phyloP scores from a whole-genome alignment of 306 rosid species.

The Coriaria nepalensis region DNA sequence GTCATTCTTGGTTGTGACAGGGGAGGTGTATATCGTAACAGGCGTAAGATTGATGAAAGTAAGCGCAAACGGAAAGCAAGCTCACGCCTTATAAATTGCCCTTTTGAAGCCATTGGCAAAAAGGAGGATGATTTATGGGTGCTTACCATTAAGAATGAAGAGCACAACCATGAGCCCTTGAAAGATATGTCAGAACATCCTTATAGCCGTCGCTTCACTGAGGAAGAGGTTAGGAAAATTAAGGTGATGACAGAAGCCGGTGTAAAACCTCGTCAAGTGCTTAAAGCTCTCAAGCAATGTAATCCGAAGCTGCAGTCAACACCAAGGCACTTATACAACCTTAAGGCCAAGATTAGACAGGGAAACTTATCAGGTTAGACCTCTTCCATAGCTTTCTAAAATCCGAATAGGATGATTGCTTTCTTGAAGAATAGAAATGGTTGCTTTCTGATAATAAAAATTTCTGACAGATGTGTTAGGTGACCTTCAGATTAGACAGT shows the following conservation, averaged over 20 bases:
- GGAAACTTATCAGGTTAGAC: conserved; percentile 55
- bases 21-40: conserved; percentile 67
- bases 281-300: conserved; percentile 54
- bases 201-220: conserved; percentile 57
- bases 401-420: no score
- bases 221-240: conserved; percentile 58
- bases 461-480: no score
- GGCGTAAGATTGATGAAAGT: conserved; percentile 66
- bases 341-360: conserved; percentile 71
- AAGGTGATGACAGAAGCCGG: conserved; percentile 68
- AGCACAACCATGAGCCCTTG: conserved; percentile 65
- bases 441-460: conserved; percentile 1
- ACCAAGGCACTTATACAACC: conserved; percentile 69
- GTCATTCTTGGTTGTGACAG: conserved; percentile 80
- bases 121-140: conserved; percentile 55
- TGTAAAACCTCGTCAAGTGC: conserved; percentile 64
- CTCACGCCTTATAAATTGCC: conserved; percentile 70
- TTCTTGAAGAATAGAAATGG: conserved; percentile 1
- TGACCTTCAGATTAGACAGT: no score
- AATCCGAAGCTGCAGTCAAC: conserved; percentile 72
- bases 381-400: conserved; percentile 9
- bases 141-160: conserved; percentile 50
- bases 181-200: conserved; percentile 77
- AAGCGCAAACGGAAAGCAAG: conserved; percentile 59
- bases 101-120: conserved; percentile 69